Conservation (phyloP, 371 early-diverging fungal genomes). For the Thermomucor indicae-seudaticae region DNA sequence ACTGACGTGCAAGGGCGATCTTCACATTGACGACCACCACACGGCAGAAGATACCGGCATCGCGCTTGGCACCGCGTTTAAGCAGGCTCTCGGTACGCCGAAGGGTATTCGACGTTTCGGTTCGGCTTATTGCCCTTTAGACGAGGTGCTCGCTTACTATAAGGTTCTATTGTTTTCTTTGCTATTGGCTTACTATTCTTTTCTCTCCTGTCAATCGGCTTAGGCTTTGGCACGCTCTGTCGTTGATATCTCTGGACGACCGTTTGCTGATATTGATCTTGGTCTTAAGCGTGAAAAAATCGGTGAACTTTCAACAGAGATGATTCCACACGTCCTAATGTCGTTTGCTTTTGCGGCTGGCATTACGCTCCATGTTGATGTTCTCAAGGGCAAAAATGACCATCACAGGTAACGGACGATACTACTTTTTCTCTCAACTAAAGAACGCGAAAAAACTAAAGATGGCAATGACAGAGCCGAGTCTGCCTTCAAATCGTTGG, state of each 20-base stretch:
- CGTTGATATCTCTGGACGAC: conserved; percentile 96
- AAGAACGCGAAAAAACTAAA: not conserved
- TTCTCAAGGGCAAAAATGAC: conserved; percentile 88
- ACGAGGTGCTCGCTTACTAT: too few species aligned
- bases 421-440: not conserved
- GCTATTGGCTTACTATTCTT: too few species aligned
- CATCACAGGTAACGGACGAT: conserved; percentile 74
- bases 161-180: conserved; percentile 2
- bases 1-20: conserved; percentile 82
- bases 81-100: conserved; percentile 85
- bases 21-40: conserved; percentile 97
- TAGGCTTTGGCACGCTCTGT: conserved; percentile 91
- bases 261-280: conserved; percentile 77
- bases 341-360: conserved; percentile 91
- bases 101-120: conserved; percentile 93
- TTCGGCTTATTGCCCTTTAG: conserved; percentile 92
- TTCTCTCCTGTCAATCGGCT: too few species aligned
- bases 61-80: conserved; percentile 90
- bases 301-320: conserved; percentile 87
- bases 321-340: conserved; percentile 94
- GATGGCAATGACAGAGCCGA: conserved; percentile 65
- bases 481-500: conserved; percentile 94
- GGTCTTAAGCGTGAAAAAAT: conserved; percentile 88
- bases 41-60: conserved; percentile 95
- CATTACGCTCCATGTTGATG: conserved; percentile 95